These are phyloP conservation scores for Lodderomyces theae DNA, from an alignment of 1,139 yeast genomes.

Conservation along the genomic window DNA sequence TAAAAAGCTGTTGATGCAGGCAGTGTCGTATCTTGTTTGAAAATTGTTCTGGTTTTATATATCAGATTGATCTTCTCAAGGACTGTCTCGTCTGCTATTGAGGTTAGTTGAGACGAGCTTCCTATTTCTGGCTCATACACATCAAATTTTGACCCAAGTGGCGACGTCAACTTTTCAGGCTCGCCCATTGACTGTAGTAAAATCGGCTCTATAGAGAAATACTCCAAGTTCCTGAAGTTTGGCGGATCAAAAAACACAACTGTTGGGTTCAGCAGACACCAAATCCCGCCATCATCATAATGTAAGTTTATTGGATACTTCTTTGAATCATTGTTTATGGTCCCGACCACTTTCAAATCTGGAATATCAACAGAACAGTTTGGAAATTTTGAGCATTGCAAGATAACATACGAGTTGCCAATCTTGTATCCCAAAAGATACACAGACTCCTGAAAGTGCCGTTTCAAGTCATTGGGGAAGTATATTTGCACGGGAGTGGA, in stretches of 20 bases:
- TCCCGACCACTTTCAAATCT: slow-evolving; percentile 22
- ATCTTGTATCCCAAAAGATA: slow-evolving; percentile 28
- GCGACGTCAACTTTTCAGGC: background rate
- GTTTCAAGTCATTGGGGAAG: slow-evolving; percentile 34
- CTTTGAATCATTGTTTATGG: slow-evolving; percentile 14
- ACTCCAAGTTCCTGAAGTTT: slow-evolving; percentile 68
- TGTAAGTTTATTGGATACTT: slow-evolving; percentile 13
- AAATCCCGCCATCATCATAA: slow-evolving; percentile 6
- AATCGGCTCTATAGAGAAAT: slow-evolving; percentile 73
- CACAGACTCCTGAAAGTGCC: slow-evolving; percentile 9
- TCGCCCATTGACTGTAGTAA: slow-evolving; percentile 53
- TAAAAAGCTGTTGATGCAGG: background rate
- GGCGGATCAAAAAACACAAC: slow-evolving; percentile 74
- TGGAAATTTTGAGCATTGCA: slow-evolving; percentile 17
- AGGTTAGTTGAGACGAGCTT: slow-evolving; percentile 4
- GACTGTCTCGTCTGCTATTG: slow-evolving; percentile 26
- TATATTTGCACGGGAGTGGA: slow-evolving; percentile 24
- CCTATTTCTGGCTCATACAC: slow-evolving; percentile 12
- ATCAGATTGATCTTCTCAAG: slow-evolving; percentile 36
- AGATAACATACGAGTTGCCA: slow-evolving; percentile 24
- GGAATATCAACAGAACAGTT: slow-evolving; percentile 10
- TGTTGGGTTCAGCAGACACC: slow-evolving; percentile 19
- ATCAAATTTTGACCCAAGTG: slow-evolving; percentile 6
- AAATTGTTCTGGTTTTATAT: slow-evolving; percentile 20
- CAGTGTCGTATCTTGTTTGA: slow-evolving; percentile 7